A percentile compares a stretch with the other conserved stretches of the same genome.
These are phyloP conservation scores for Aquilaria yunnanensis DNA, from an alignment of 345 rosid species.

Conservation along the genomic window DNA sequence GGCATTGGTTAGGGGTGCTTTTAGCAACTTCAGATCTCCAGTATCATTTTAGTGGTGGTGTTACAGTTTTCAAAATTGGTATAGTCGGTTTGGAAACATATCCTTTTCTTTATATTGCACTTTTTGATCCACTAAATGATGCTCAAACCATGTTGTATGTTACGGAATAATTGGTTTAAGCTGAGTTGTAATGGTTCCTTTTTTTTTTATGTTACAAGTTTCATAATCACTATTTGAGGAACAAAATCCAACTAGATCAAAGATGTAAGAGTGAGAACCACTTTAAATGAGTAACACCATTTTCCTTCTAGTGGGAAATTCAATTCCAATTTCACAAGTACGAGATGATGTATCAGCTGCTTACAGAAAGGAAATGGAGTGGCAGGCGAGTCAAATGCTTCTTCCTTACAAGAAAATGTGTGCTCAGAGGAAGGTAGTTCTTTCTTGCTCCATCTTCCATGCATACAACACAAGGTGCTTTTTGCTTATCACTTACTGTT, in stretches of 20 bases:
- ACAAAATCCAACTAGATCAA: not conserved
- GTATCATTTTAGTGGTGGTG: not conserved
- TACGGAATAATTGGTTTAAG: not conserved
- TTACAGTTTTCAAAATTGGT: not conserved
- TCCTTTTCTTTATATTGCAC: not conserved
- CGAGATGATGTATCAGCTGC: conserved; percentile 73
- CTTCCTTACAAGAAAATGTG: conserved; percentile 66
- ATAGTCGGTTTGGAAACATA: not conserved
- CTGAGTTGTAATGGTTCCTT: not conserved
- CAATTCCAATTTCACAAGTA: conserved; percentile 59
- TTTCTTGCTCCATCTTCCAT: not conserved
- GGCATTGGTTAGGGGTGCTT: no score
- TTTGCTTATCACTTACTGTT: conserved; percentile 3
- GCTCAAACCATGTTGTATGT: not conserved
- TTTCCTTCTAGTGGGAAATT: conserved; percentile 57
- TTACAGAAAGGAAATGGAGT: conserved; percentile 64
- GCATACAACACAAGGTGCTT: not conserved
- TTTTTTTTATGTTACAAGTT: not conserved
- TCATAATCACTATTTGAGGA: not conserved
- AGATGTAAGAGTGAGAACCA: not conserved
- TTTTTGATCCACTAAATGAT: not conserved
- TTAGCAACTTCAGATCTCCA: not conserved
- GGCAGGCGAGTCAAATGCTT: conserved; percentile 49
- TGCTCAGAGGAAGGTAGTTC: conserved; percentile 52
- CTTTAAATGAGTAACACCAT: conserved; percentile 6